phyloP scores from a whole-genome alignment of 768 basidiomycete genomes.

The Termitomyces sp. region DNA sequence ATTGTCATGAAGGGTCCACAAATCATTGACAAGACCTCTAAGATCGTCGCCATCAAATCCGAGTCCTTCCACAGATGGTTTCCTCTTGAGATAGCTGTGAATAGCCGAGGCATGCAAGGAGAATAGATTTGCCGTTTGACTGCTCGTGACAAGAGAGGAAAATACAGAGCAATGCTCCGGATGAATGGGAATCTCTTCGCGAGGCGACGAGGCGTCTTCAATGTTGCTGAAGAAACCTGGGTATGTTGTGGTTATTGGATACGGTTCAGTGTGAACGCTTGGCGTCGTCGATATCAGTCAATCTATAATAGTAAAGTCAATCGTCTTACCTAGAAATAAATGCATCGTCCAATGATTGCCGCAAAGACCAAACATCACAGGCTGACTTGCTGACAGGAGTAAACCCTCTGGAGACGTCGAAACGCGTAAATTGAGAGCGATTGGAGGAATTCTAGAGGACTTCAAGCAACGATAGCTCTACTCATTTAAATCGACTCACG shows the following conservation, averaged over 20 bases:
- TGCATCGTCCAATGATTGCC: constrained; percentile 22
- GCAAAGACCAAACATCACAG: constrained; percentile 34
- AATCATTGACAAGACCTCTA: constrained; percentile 45
- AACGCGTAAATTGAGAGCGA: constrained; percentile 29
- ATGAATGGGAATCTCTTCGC: constrained; percentile 8
- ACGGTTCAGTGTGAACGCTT: constrained; percentile 46
- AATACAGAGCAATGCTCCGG: constrained; percentile 22
- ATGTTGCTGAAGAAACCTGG: constrained; percentile 37
- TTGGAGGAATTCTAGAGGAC: neutral
- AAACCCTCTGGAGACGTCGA: constrained; percentile 60
- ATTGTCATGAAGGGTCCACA: constrained; percentile 57
- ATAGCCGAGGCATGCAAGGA: constrained; percentile 46
- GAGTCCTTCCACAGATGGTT: constrained; percentile 25
- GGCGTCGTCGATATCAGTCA: neutral
- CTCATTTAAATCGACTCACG: constrained; percentile 11
- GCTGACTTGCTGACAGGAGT: constrained; percentile 25
- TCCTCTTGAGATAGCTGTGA: constrained; percentile 36
- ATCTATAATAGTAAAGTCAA: constrained; percentile 4
- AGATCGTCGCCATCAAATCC: constrained; percentile 52
- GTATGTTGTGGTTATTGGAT: constrained; percentile 57
- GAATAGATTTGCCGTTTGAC: constrained; percentile 35
- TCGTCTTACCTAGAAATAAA: constrained; percentile 31
- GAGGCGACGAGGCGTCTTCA: constrained; percentile 1
- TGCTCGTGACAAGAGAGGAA: constrained; percentile 42
- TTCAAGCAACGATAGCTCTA: neutral